Evolutionary conservation across 257 asterid genomes (phyloP).

Genomic region (Agastache rugosa): DNA sequence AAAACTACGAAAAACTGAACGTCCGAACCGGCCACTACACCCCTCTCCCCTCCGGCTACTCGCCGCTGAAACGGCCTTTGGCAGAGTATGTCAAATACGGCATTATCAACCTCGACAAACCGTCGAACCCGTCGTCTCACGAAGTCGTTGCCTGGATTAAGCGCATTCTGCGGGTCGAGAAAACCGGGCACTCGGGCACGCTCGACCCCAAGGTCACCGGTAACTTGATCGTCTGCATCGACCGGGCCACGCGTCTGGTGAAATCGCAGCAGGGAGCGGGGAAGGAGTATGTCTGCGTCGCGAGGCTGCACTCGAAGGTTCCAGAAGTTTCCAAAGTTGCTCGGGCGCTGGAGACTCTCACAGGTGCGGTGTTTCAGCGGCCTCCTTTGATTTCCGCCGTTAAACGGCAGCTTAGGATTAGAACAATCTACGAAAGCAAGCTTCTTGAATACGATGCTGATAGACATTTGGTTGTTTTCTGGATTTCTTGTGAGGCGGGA

Average conservation of each 20-base stretch:
- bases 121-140: slow-evolving; percentile 91
- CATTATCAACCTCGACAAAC: slow-evolving; percentile 79
- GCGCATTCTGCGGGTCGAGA: slow-evolving; percentile 83
- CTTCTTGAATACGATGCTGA: slow-evolving; percentile 79
- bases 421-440: slow-evolving; percentile 92
- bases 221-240: slow-evolving; percentile 87
- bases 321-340: slow-evolving; percentile 79
- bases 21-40: slow-evolving; percentile 96
- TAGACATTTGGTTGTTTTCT: slow-evolving; percentile 85
- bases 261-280: slow-evolving; percentile 98
- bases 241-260: slow-evolving; percentile 91
- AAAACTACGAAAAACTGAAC: slow-evolving; percentile 83
- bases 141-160: slow-evolving; percentile 98
- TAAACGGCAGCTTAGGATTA: slow-evolving; percentile 88
- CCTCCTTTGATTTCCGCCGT: slow-evolving; percentile 97
- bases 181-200: slow-evolving; percentile 96
- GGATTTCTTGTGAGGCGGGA: slow-evolving; percentile 98
- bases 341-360: slow-evolving; percentile 80
- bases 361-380: slow-evolving; percentile 94
- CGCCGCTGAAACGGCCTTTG: slow-evolving; percentile 86
- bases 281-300: slow-evolving; percentile 87
- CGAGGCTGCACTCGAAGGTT: slow-evolving; percentile 80
- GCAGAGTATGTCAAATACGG: slow-evolving; percentile 84
- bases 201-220: slow-evolving; percentile 96
- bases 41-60: slow-evolving; percentile 82